Conservation (phyloP, 78 protist genomes). For the Pigoraptor vietnamica region DNA sequence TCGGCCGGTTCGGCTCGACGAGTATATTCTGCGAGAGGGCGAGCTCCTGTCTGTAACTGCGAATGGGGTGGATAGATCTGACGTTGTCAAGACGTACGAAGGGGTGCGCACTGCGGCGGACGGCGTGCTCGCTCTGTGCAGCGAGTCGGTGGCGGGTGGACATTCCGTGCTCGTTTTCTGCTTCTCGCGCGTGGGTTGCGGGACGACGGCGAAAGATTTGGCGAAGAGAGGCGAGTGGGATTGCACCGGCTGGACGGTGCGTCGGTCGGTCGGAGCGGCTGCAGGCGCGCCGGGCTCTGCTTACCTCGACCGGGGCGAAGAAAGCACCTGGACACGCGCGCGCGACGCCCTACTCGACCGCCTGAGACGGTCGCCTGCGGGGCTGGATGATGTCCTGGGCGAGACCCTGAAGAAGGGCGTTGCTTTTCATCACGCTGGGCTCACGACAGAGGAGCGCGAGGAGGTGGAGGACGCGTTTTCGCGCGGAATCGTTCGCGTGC, state of each 20-base stretch:
- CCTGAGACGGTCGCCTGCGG: background rate
- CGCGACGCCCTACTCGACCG: background rate
- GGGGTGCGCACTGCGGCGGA: too few relatives aligned
- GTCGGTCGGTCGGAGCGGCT: too few relatives aligned
- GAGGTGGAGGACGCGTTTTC: conserved; percentile 22
- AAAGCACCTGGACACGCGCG: background rate
- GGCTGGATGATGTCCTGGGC: background rate
- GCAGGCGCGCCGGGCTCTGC: too few relatives aligned
- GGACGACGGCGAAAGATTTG: background rate
- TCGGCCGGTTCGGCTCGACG: conserved; percentile 47
- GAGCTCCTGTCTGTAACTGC: background rate
- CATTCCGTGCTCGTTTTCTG: background rate
- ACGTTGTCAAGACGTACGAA: background rate
- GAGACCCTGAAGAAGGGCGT: background rate
- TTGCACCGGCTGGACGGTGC: background rate
- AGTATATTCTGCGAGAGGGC: background rate
- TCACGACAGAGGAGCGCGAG: conserved; percentile 31
- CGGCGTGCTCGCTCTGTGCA: background rate
- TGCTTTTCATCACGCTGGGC: conserved; percentile 58
- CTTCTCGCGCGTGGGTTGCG: background rate
- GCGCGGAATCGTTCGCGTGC: background rate
- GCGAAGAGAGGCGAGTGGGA: background rate
- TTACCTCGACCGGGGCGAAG: too few relatives aligned
- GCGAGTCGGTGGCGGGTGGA: background rate
- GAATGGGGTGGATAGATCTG: background rate